Conservation (phyloP, 148 eudicot species). For the Vaccinium darrowii region DNA sequence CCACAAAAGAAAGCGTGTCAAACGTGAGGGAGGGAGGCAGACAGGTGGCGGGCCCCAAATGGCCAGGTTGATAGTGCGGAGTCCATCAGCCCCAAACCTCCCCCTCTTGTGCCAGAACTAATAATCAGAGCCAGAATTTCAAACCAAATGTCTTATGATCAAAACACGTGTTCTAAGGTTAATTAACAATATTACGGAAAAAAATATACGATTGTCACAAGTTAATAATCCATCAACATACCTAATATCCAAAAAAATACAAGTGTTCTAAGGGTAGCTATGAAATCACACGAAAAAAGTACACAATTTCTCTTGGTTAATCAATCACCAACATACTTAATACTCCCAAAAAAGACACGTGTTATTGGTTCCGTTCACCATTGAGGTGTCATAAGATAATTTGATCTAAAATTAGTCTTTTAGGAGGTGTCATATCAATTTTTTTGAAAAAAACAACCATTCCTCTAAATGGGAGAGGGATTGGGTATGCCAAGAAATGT, state of each 20-base stretch:
- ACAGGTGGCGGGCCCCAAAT: not conserved
- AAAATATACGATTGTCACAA: too few relatives aligned
- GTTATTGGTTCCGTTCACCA: not conserved
- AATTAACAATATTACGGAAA: too few relatives aligned
- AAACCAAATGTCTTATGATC: too few relatives aligned
- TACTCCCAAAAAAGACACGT: too few relatives aligned
- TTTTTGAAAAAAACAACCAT: not conserved
- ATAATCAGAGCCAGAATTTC: not conserved
- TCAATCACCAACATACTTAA: too few relatives aligned
- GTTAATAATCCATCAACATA: too few relatives aligned
- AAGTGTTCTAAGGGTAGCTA: too few relatives aligned
- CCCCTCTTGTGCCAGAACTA: not conserved
- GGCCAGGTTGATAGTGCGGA: not conserved
- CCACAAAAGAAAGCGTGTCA: not conserved
- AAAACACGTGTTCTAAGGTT: too few relatives aligned
- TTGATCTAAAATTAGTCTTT: not conserved
- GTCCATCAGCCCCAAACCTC: not conserved
- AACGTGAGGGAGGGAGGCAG: not conserved
- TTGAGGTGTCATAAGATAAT: not conserved
- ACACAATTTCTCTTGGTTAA: too few relatives aligned
- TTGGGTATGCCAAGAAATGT: not conserved
- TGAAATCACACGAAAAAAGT: too few relatives aligned
- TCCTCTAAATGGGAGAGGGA: not conserved
- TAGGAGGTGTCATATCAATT: not conserved
- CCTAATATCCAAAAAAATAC: too few relatives aligned